Evolutionary conservation across 2,329 filamentous ascomycete genomes (phyloP).

Genomic region (Albophoma yamanashiensis): DNA sequence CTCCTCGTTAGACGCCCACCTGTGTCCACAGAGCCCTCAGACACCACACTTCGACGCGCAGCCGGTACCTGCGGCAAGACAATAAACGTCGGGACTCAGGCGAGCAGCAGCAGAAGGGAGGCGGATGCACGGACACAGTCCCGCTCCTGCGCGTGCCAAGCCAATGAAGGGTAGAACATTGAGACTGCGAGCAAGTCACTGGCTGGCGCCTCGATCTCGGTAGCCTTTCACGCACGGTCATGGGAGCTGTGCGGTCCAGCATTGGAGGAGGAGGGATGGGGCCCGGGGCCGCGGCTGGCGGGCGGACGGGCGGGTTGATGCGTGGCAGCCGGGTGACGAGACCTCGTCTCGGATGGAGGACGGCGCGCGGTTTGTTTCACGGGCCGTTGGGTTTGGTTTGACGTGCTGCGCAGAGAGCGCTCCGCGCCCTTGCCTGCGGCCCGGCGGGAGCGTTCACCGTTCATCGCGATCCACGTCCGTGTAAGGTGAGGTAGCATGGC

Average conservation of each 20-base stretch:
- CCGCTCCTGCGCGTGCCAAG: conserved; percentile 1
- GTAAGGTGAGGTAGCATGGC: no score
- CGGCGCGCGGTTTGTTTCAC: neutral
- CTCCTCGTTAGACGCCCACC: no score
- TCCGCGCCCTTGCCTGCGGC: neutral
- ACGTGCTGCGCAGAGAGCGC: neutral
- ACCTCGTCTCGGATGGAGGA: neutral
- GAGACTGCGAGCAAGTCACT: neutral
- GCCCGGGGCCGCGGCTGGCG: neutral
- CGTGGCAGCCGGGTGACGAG: neutral
- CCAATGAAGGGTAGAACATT: neutral
- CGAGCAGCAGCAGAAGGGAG: neutral
- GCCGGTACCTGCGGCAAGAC: conserved; percentile 5
- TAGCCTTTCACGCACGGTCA: neutral
- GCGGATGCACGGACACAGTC: neutral
- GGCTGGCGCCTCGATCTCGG: neutral
- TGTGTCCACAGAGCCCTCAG: no score
- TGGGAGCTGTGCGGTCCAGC: neutral
- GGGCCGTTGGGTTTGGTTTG: neutral
- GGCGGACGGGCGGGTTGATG: neutral
- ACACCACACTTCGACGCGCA: conserved; percentile 2
- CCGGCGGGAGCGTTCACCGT: no score
- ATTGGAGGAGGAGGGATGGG: neutral
- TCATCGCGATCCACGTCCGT: no score
- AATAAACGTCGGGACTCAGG: neutral